Base-by-base conservation (phyloP, 148 eudicot genomes). In the Vaccinium macrocarpon region DNA sequence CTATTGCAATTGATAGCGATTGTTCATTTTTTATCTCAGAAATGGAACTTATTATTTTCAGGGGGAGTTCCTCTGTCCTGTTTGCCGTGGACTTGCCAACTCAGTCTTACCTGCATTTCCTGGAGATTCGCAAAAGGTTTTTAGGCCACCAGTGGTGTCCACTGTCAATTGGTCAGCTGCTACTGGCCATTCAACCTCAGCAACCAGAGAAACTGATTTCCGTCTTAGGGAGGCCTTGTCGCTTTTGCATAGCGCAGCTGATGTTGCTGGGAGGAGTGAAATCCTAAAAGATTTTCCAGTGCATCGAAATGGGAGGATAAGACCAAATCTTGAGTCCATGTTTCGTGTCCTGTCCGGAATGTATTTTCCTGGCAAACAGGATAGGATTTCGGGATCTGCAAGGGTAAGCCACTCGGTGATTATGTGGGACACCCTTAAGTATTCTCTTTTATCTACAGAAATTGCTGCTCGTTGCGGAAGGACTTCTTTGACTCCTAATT, bases 51-150 rank as follows among this genome's bases (percentile, higher is more conserved):
- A 16, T 82, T 71, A 52, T 83, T 86, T 59, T 71, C 88, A 97
- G 99, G 99, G 99, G 55, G 99, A 97, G 86, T 95, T 97, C 83
- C 88, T 95, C 27, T 97, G 99, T 79, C 99, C 99, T 57, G 98
- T 95, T 73, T 97, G 99, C 84, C 99, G 99, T 13, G 96, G 99
- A 81, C 93, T 97, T 84, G 94, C 96, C 83, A 97, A 93, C 86
- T 93, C 96, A 53, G 89, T 92, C 10, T 85, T 97, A 83, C 95
- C 99, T 72, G 93, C 91, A 81, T 88, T 87, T 29, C 88, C 93
- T 62, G 90, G 85, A 55, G 91, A 90, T 87, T 81, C 82, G 50
- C 84, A 79, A 79, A 90, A 81, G 87, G 82, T 82, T 73, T 82
- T 80, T 86, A 85, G 83, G 87, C 79, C 87, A 71, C 86, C 89